Evolutionary conservation across 164 flowering plant genomes (phyloP), one percentile per base, ranked within the genome.

Genomic region (Pachysandra terminalis): DNA sequence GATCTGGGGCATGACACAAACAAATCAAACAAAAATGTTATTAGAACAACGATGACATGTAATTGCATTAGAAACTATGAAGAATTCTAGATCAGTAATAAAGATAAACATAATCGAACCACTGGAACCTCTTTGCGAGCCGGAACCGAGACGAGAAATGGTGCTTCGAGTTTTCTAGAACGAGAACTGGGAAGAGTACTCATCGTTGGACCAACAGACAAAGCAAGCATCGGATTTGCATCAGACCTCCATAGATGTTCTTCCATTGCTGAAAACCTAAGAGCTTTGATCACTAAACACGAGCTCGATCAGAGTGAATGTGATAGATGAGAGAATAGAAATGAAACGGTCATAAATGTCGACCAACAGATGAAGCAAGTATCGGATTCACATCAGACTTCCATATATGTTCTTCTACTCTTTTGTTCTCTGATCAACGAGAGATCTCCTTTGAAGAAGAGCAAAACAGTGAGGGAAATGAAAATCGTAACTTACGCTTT

Each of bases 131-230:
- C 59, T 75, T 53, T 58, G 63, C 40, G 81, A 68, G 64, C 63
- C 27, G 8, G 78, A 75, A 15, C 74, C 75, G 71, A 87, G 76
- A 9, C 75, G 79, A 67, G 90, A 81, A 72, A 87, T 73, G 63
- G 88, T 74, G 79, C 75, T 45, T 78, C 73, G 61, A 89, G 92
- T 71, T 85, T 84, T 60, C 63, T 81, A 25, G 85, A 79, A 60
- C 88, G 87, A 61, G 87, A 73, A 19, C 55, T 56, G 77, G 88
- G 87, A 10, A 91, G 79, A 5, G 84, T 58, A 69, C 37, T 73
- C 79, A 91, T 82, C 17, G 69, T 85, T 35, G 89, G 73, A 9
- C 89, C 94, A 19, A 89, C 45, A 0, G 82, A 74, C 0, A 82
- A 78, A 3, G 93, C 74, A 3, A 79, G 61, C 77, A 80, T 78